Percentiles rank a stretch among this genome's conserved stretches.
Conservation (phyloP, 768 basidiomycete species). For the Suillus alpinus region DNA sequence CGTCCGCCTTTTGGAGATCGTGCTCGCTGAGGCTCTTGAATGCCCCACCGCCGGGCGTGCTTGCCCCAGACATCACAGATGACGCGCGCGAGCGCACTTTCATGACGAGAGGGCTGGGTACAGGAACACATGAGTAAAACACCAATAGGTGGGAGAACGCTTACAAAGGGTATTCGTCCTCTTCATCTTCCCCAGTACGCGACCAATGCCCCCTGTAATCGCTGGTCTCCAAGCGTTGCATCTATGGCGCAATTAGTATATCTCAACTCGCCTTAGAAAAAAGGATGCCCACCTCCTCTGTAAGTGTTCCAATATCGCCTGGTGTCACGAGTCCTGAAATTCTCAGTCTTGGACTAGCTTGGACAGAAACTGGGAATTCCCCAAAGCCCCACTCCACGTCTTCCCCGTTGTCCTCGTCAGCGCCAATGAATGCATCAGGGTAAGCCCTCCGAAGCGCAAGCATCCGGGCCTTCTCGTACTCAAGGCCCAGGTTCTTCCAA, state of each 20-base stretch:
- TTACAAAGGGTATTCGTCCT: constrained; percentile 88
- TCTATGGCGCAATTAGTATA: constrained; percentile 39
- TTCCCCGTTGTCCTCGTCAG: constrained; percentile 47
- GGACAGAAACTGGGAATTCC: constrained; percentile 48
- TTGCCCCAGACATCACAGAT: constrained; percentile 70
- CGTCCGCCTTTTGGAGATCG: constrained; percentile 85
- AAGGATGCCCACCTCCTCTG: constrained; percentile 61
- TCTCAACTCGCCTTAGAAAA: not conserved
- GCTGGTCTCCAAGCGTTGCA: constrained; percentile 84
- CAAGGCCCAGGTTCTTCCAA: constrained; percentile 97
- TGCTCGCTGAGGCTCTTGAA: constrained; percentile 82
- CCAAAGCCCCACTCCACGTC: constrained; percentile 24
- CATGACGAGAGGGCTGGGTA: constrained; percentile 76
- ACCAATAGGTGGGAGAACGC: constrained; percentile 28
- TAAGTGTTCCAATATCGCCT: constrained; percentile 88
- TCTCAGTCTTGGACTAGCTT: constrained; percentile 82
- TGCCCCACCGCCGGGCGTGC: constrained; percentile 84
- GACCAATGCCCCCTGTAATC: constrained; percentile 75
- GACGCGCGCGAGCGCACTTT: constrained; percentile 83
- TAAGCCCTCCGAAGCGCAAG: constrained; percentile 90
- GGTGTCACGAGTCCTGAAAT: constrained; percentile 81
- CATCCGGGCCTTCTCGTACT: constrained; percentile 95
- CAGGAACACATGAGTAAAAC: constrained; percentile 11
- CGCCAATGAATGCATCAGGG: constrained; percentile 84
- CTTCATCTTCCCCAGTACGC: constrained; percentile 67